Evolutionary conservation across 2,329 filamentous ascomycete genomes (phyloP).

Genomic region (Emericellopsis atlantica): DNA sequence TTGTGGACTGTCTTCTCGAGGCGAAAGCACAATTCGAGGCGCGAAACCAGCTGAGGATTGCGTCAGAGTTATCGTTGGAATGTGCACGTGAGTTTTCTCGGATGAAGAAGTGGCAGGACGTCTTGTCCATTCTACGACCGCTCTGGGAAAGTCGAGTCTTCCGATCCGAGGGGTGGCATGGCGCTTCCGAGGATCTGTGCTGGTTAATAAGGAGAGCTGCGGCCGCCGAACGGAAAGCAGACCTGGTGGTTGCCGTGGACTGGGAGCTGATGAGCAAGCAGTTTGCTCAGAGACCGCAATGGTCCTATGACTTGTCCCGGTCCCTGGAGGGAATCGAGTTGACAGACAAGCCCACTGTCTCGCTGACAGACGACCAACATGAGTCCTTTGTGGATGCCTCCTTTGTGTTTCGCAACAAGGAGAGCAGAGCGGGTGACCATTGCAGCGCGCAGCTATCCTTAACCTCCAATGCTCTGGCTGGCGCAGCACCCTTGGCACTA

Average conservation of each 20-base stretch:
- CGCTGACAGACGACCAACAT: slow-evolving; percentile 34
- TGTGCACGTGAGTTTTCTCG: slow-evolving; percentile 42
- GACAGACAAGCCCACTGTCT: slow-evolving; percentile 33
- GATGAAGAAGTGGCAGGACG: slow-evolving; percentile 36
- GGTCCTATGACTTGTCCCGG: slow-evolving; percentile 48
- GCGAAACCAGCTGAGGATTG: slow-evolving; percentile 37
- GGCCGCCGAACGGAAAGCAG: slow-evolving; percentile 33
- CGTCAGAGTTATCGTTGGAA: slow-evolving; percentile 44
- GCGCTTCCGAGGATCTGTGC: slow-evolving; percentile 45
- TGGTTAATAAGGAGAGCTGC: slow-evolving; percentile 50
- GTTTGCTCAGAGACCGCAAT: slow-evolving; percentile 40
- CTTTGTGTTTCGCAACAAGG: slow-evolving; percentile 44
- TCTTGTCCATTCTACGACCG: slow-evolving; percentile 39
- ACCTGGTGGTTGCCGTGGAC: slow-evolving; percentile 47
- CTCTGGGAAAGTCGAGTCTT: slow-evolving; percentile 46
- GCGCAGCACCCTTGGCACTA: slow-evolving; percentile 37
- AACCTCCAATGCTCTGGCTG: slow-evolving; percentile 39
- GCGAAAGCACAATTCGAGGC: slow-evolving; percentile 41
- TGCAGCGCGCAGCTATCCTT: slow-evolving; percentile 46
- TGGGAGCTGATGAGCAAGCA: slow-evolving; percentile 51
- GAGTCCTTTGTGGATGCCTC: slow-evolving; percentile 41
- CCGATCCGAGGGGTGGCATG: slow-evolving; percentile 45
- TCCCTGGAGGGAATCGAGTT: slow-evolving; percentile 37
- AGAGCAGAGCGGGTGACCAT: slow-evolving; percentile 48
- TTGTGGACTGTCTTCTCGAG: slow-evolving; percentile 36